A percentile compares a stretch with the other conserved stretches of the same genome.
These are phyloP conservation scores for Hypoxylon sp. DNA, from an alignment of 2,329 filamentous ascomycete species.

Conservation along the genomic window DNA sequence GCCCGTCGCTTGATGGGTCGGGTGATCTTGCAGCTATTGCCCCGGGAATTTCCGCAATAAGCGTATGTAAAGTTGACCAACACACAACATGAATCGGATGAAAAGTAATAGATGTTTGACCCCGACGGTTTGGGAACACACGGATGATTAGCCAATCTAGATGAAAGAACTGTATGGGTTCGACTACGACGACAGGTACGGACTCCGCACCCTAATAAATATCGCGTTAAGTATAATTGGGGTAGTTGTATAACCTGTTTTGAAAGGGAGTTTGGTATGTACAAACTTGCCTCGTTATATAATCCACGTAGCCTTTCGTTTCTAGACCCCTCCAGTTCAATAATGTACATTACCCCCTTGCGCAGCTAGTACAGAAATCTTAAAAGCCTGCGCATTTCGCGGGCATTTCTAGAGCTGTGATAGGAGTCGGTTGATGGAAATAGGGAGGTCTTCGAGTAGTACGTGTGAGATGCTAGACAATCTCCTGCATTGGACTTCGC, in stretches of 20 bases:
- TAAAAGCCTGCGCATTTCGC: neutral
- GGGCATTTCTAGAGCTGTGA: slow-evolving; percentile 61
- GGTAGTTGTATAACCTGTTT: neutral
- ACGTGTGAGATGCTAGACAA: slow-evolving; percentile 75
- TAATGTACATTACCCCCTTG: neutral
- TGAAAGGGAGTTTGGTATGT: neutral
- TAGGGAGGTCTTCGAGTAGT: slow-evolving; percentile 63
- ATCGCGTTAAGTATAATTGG: neutral
- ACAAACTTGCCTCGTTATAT: slow-evolving; percentile 1
- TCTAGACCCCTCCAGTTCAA: neutral
- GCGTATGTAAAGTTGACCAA: neutral
- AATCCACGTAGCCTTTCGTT: neutral
- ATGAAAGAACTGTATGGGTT: neutral
- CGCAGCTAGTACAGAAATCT: neutral
- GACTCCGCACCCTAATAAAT: neutral
- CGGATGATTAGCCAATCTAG: neutral
- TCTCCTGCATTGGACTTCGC: slow-evolving; percentile 85
- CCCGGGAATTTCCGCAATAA: neutral
- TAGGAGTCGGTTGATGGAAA: slow-evolving; percentile 64
- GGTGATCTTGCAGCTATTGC: neutral
- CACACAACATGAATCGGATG: neutral
- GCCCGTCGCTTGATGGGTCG: neutral
- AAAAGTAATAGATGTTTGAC: neutral
- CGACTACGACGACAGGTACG: neutral
- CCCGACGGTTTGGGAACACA: neutral